These are phyloP conservation scores for Jatropha curcas DNA, from an alignment of 345 rosid species.

Conservation along the genomic window DNA sequence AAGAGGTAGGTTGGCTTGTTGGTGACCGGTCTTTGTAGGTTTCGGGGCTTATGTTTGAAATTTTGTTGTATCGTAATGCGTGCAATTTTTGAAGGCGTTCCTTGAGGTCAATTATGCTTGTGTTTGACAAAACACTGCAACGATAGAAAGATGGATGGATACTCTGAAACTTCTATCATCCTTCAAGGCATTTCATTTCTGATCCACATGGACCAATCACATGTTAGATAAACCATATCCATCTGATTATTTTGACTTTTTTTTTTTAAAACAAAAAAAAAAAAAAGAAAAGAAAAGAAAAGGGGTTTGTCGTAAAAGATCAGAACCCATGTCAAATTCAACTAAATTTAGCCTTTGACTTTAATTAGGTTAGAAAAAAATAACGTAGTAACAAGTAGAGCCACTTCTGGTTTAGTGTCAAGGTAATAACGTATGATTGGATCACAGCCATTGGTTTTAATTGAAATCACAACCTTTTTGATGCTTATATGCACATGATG, in stretches of 20 bases:
- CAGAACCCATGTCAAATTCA: background rate
- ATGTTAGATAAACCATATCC: conserved; percentile 39
- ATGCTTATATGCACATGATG: too few relatives aligned
- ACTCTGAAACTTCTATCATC: background rate
- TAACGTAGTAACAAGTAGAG: too few relatives aligned
- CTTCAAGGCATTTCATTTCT: conserved; percentile 1
- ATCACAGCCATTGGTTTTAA: too few relatives aligned
- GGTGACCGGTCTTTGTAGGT: conserved; percentile 39
- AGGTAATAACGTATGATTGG: too few relatives aligned
- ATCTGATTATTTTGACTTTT: conserved; percentile 34
- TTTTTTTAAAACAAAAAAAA: too few relatives aligned
- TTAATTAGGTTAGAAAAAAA: too few relatives aligned
- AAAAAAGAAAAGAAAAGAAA: too few relatives aligned
- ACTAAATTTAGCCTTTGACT: background rate
- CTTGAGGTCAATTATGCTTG: background rate
- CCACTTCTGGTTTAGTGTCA: too few relatives aligned
- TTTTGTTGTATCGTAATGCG: background rate
- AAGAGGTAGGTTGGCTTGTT: conserved; percentile 35
- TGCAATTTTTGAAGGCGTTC: too few relatives aligned
- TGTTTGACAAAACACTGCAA: conserved; percentile 5
- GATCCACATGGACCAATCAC: conserved; percentile 15
- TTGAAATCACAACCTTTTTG: too few relatives aligned
- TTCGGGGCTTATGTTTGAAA: background rate
- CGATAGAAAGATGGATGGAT: conserved; percentile 6
- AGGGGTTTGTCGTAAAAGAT: too few relatives aligned